Conservation (phyloP, 1,284 basidiomycete genomes). For the Mycocalia duriaeana region DNA sequence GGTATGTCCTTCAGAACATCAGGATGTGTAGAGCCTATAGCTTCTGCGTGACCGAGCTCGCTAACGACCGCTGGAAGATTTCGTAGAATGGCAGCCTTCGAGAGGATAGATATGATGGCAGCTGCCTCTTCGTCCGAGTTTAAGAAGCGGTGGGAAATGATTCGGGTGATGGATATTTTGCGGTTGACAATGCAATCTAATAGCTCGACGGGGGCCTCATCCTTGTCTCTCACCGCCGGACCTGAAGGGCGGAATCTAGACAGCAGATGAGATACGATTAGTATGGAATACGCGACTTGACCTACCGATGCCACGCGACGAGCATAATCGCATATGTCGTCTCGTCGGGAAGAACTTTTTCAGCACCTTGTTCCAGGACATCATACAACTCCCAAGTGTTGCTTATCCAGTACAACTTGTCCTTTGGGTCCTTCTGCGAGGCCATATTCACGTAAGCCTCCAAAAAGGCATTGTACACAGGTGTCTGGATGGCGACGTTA, state of each 20-base stretch:
- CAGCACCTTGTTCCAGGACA: slow-evolving; percentile 45
- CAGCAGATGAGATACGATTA: too few species aligned
- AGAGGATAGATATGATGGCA: slow-evolving; percentile 51
- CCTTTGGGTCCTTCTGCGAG: slow-evolving; percentile 34
- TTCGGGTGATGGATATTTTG: slow-evolving; percentile 44
- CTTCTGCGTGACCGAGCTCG: slow-evolving; percentile 52
- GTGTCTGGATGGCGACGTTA: slow-evolving; percentile 48
- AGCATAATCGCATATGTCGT: slow-evolving; percentile 68
- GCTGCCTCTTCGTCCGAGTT: slow-evolving; percentile 49
- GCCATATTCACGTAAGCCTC: slow-evolving; percentile 62
- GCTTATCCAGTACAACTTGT: slow-evolving; percentile 49
- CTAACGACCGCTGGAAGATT: slow-evolving; percentile 46
- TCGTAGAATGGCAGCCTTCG: slow-evolving; percentile 53
- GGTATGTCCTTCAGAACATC: slow-evolving; percentile 52
- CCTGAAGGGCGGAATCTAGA: too few species aligned
- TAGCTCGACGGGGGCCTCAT: slow-evolving; percentile 30
- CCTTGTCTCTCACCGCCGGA: slow-evolving; percentile 9
- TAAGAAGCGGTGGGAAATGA: slow-evolving; percentile 57
- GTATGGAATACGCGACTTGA: too few species aligned
- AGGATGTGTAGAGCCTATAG: slow-evolving; percentile 33
- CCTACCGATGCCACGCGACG: slow-evolving; percentile 49
- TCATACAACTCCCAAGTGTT: slow-evolving; percentile 56
- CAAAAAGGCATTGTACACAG: slow-evolving; percentile 49
- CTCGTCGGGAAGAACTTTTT: slow-evolving; percentile 46
- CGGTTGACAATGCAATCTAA: slow-evolving; percentile 46